Conservation (phyloP, 352 stramenopile species). For the Phytophthora sansomeana region DNA sequence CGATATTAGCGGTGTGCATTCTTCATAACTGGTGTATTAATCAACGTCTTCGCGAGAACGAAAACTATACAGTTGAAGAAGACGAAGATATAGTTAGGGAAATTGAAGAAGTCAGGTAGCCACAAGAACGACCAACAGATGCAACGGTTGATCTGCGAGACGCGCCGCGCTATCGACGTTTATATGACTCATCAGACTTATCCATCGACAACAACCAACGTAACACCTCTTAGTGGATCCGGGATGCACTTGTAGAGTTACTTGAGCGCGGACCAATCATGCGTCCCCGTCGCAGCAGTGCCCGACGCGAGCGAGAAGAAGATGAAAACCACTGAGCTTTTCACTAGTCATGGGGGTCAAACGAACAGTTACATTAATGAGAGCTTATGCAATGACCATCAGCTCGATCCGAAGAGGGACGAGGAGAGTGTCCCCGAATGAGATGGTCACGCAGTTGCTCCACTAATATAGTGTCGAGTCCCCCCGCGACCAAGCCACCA, state of each 20-base stretch:
- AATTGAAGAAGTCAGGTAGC: background rate
- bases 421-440: conserved; percentile 17
- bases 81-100: background rate
- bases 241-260: background rate
- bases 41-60: background rate
- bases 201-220: background rate
- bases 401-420: conserved; percentile 20
- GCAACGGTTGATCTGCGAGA: background rate
- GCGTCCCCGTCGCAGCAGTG: too few relatives aligned
- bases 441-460: conserved; percentile 7
- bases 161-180: background rate
- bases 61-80: background rate
- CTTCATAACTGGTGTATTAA: background rate
- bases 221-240: background rate
- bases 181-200: background rate
- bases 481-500: conserved; percentile 1
- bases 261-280: background rate
- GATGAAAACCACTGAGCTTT: too few relatives aligned
- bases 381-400: conserved; percentile 14
- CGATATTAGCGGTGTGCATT: background rate
- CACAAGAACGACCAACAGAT: background rate
- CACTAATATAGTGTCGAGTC: conserved; percentile 17
- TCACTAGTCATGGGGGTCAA: conserved; percentile 6
- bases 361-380: conserved; percentile 10
- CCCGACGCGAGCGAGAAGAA: too few relatives aligned